A percentile compares a stretch with the other conserved stretches of the same genome.
Conservation (phyloP, 2,329 filamentous ascomycete species). For the Penicillium sp. region DNA sequence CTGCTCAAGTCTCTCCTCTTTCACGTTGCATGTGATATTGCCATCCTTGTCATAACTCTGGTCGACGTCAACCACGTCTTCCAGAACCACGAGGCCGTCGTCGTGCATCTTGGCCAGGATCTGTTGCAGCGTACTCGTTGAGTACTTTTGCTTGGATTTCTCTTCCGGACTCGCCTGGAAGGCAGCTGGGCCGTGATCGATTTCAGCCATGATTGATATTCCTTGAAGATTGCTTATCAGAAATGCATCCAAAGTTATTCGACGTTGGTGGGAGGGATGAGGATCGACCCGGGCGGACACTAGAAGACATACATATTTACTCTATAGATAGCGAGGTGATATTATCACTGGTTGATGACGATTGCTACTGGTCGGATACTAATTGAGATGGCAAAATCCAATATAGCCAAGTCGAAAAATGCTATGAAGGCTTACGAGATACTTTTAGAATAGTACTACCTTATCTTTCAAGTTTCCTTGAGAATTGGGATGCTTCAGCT, state of each 20-base stretch:
- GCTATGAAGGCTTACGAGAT: slow-evolving; percentile 2
- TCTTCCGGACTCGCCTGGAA: neutral
- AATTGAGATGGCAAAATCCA: neutral
- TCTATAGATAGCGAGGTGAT: too few species aligned
- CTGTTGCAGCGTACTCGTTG: neutral
- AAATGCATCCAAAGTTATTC: neutral
- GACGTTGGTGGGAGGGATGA: neutral
- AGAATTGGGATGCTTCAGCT: neutral
- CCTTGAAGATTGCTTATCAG: neutral
- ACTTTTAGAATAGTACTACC: neutral
- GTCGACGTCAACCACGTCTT: neutral
- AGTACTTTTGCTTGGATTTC: neutral
- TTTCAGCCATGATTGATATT: neutral
- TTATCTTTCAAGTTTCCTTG: neutral
- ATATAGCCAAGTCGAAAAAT: neutral
- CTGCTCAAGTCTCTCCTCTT: slow-evolving; percentile 14
- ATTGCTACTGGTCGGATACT: neutral
- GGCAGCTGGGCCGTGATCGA: neutral
- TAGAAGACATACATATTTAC: too few species aligned
- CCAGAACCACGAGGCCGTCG: neutral
- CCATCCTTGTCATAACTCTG: neutral
- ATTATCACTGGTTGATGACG: neutral
- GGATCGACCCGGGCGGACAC: neutral
- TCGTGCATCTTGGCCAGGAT: neutral
- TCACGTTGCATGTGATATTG: slow-evolving; percentile 2